Evolutionary conservation across 106 monocot genomes (phyloP).

Genomic region (Dendrobium catenatum): DNA sequence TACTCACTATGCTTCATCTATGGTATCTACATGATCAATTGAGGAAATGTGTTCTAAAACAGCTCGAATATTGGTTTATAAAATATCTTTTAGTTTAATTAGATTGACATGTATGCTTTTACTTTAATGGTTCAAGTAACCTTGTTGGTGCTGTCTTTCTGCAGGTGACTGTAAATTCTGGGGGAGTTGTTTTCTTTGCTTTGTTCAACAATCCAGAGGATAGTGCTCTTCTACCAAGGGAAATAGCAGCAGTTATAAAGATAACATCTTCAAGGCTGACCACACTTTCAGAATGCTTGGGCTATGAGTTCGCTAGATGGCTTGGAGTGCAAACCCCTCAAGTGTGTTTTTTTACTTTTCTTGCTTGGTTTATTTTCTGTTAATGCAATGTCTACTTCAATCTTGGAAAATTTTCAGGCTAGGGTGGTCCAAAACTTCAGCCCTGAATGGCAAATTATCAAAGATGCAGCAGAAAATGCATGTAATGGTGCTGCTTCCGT

Average conservation of each 20-base stretch:
- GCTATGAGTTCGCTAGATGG: conserved; percentile 88
- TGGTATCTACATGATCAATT: neutral
- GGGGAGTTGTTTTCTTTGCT: conserved; percentile 97
- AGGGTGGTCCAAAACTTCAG: conserved; percentile 69
- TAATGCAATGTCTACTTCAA: neutral
- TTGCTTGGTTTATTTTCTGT: no score
- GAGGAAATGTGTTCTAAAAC: neutral
- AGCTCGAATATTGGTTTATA: neutral
- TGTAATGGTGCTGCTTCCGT: conserved; percentile 35
- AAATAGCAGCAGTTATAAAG: conserved; percentile 83
- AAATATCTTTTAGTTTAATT: neutral
- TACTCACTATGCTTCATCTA: neutral
- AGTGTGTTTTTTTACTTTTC: conserved; percentile 14
- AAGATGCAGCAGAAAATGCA: conserved; percentile 71
- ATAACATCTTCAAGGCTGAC: conserved; percentile 86
- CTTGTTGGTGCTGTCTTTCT: neutral
- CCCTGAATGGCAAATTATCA: conserved; percentile 77
- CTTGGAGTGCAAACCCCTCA: conserved; percentile 84
- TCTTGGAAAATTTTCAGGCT: conserved; percentile 30
- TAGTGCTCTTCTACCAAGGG: conserved; percentile 20
- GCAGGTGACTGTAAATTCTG: conserved; percentile 89
- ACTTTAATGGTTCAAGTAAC: neutral
- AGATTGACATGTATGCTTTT: neutral
- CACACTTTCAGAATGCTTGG: conserved; percentile 85
- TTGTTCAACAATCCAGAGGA: conserved; percentile 35